Evolutionary conservation across 1,284 basidiomycete genomes (phyloP).

Genomic region (Porodaedalea pini): DNA sequence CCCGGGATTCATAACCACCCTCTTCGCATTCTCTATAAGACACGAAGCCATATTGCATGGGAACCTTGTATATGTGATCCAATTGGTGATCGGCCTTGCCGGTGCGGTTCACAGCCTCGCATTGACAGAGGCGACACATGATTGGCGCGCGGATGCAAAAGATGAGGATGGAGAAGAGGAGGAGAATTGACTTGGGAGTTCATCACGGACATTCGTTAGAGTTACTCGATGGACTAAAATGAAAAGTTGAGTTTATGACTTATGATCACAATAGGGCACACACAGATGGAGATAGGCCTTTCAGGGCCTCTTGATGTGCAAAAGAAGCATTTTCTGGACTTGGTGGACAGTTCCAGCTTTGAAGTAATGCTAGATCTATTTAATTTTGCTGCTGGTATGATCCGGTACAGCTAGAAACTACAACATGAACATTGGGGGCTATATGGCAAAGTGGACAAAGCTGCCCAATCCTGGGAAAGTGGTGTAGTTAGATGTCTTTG

Average conservation of each 20-base stretch:
- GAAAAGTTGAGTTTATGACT: background rate
- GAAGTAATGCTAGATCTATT: too few species aligned
- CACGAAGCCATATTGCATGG: slow-evolving; percentile 10
- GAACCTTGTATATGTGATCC: slow-evolving; percentile 16
- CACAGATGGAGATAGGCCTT: too few species aligned
- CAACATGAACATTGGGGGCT: too few species aligned
- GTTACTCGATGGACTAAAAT: background rate
- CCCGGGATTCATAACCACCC: slow-evolving; percentile 23
- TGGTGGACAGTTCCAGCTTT: too few species aligned
- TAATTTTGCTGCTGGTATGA: too few species aligned
- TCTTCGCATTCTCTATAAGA: slow-evolving; percentile 25
- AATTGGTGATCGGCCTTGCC: slow-evolving; percentile 11
- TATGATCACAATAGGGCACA: background rate
- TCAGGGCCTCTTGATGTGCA: too few species aligned
- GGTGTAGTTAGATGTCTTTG: too few species aligned
- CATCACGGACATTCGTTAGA: background rate
- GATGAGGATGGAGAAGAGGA: background rate
- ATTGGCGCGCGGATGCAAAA: slow-evolving; percentile 21
- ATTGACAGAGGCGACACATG: slow-evolving; percentile 22
- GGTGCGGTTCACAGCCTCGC: slow-evolving; percentile 21
- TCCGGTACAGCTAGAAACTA: too few species aligned
- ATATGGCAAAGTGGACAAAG: too few species aligned
- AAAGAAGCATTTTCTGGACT: too few species aligned
- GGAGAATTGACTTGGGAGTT: background rate
- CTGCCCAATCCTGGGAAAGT: too few species aligned